Evolutionary conservation across 2,329 filamentous ascomycete genomes (phyloP), one percentile per base, ranked within the genome.

Genomic region (Nemania abortiva): DNA sequence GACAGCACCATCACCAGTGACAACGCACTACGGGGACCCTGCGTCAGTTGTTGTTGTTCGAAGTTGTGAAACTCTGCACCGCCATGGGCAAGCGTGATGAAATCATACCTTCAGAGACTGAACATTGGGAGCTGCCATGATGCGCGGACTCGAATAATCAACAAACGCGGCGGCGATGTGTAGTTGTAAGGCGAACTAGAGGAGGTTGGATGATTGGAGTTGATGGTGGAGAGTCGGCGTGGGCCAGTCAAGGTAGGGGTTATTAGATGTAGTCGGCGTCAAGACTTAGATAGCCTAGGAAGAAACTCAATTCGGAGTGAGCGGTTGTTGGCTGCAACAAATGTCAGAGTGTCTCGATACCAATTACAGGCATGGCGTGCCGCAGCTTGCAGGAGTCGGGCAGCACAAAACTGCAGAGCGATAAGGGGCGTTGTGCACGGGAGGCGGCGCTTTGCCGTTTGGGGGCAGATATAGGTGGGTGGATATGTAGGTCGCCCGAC

Each of bases 1-100:
- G 78, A 99, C 96, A 81, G 96, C 96, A 93, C 96, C 96, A 83
- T 99, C 96, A 85, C 96, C 96, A 72, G 96, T 98, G 80, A 99
- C 96, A 81, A 99, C 96, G 83, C 96, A 99, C 94, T 98, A 76
- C 69, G 78, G 45, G 71, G 13, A 57, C 67, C 65, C 66, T 45
- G 71, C 63, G 76, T 77, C 79, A 81, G 75, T 74, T 84, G 80
- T 82, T 84, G 80, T 82, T 79, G 61, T 65, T 57, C 45, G 59
- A 59, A 70, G 31, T 18, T 10, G 61, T 64, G 58, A 61, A 60
- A 50, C 53, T 63, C 29, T 65, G 67, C 60, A 67, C 45, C n/a
- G n/a, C 22, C 59, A 37, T 4, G 50, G 50, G 58, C 57, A 60
- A 61, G 42, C 31, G 59, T 39, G 15, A 11, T n/a, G n/a, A 4